Percentiles rank a stretch among this genome's conserved stretches.
Evolutionary conservation across 192 early-diverging fungal genomes (phyloP).

Genomic region (Geranomyces michiganensis): DNA sequence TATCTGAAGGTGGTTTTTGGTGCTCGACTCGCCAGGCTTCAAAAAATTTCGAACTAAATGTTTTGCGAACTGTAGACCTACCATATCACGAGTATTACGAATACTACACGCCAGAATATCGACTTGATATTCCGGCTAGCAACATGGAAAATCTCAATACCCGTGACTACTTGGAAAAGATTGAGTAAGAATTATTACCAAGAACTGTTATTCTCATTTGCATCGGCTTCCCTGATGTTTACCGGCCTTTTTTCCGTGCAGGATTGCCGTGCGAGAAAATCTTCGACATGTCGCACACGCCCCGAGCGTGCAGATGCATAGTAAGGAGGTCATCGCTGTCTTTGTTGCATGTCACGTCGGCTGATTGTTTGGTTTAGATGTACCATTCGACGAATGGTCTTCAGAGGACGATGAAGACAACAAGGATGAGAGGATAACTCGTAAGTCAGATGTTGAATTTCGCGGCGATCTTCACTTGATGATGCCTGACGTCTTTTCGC

Average conservation of each 20-base stretch:
- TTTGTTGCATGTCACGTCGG: neutral
- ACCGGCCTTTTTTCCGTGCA: slow-evolving; percentile 8
- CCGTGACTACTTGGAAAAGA: slow-evolving; percentile 77
- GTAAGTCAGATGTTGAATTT: slow-evolving; percentile 48
- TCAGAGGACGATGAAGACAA: slow-evolving; percentile 76
- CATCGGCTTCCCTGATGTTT: neutral
- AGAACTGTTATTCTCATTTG: too few relatives aligned
- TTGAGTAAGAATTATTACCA: slow-evolving; percentile 55
- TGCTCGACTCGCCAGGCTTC: neutral
- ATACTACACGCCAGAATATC: slow-evolving; percentile 63
- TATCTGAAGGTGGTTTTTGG: slow-evolving; percentile 57
- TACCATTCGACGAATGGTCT: slow-evolving; percentile 69
- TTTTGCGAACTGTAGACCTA: slow-evolving; percentile 34
- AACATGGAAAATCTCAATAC: slow-evolving; percentile 93
- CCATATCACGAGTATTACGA: slow-evolving; percentile 70
- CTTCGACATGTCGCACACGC: slow-evolving; percentile 87
- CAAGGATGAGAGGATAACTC: slow-evolving; percentile 60
- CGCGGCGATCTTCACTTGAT: neutral
- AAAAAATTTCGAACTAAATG: neutral
- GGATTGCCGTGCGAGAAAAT: slow-evolving; percentile 75
- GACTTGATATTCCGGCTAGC: slow-evolving; percentile 68
- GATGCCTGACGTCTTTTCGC: neutral
- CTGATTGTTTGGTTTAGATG: slow-evolving; percentile 51
- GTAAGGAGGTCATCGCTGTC: slow-evolving; percentile 5
- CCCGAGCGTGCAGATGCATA: slow-evolving; percentile 93